phyloP scores from a whole-genome alignment of 1,139 yeast species.

The Yamadazyma siamensis region DNA sequence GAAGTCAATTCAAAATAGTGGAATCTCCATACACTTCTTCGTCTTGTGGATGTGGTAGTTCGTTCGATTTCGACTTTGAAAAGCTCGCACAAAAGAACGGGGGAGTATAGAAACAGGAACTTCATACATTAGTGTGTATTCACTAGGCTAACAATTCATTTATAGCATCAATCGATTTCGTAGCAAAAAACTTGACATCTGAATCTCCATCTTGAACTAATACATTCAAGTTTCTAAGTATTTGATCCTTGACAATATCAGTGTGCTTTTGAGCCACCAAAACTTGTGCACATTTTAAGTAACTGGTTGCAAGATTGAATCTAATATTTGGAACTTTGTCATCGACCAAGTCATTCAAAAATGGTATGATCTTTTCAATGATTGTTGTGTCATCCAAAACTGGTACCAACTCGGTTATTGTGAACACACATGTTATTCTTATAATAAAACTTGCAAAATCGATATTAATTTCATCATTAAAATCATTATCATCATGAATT shows the following conservation, averaged over 20 bases:
- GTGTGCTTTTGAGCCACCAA: constrained; percentile 27
- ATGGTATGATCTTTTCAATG: constrained; percentile 70
- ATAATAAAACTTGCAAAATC: constrained; percentile 71
- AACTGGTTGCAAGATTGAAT: constrained; percentile 90
- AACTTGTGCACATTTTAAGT: constrained; percentile 56
- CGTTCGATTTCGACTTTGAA: constrained; percentile 85
- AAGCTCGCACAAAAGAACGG: constrained; percentile 24
- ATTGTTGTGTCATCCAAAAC: constrained; percentile 60
- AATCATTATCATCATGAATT: constrained; percentile 19
- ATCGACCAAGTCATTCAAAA: constrained; percentile 62
- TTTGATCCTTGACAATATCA: constrained; percentile 45
- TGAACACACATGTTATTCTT: constrained; percentile 86
- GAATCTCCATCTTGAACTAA: constrained; percentile 73
- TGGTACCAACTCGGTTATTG: constrained; percentile 75
- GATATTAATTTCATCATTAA: constrained; percentile 36
- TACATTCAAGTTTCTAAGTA: constrained; percentile 63
- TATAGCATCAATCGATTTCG: constrained; percentile 32
- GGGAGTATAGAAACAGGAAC: too few species aligned
- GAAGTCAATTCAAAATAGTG: constrained; percentile 87
- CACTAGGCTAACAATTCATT: too few species aligned
- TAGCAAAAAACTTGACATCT: constrained; percentile 87
- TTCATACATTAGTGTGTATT: too few species aligned
- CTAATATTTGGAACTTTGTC: constrained; percentile 94
- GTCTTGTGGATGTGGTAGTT: constrained; percentile 95
- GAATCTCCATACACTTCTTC: constrained; percentile 89